Evolutionary conservation across 768 basidiomycete species (phyloP).

Genomic region (Hemileccinum rubropunctum): DNA sequence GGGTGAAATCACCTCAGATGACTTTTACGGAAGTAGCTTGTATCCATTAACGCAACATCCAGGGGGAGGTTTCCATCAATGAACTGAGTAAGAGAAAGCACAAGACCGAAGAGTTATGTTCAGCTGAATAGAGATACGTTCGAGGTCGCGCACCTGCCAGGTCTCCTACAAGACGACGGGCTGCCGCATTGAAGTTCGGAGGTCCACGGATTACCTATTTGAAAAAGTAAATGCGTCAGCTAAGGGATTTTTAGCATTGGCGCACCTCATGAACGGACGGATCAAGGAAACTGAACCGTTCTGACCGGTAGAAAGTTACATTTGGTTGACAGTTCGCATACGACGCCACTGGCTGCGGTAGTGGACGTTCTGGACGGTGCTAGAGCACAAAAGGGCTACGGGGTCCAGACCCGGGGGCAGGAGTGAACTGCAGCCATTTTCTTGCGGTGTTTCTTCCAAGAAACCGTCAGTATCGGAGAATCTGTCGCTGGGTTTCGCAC

Average conservation of each 20-base stretch:
- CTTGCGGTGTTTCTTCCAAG: conserved; percentile 3
- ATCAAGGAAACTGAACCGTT: not conserved
- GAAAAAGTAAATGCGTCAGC: not conserved
- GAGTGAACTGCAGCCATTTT: not conserved
- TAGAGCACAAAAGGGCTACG: not conserved
- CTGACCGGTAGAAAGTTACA: not conserved
- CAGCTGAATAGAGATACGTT: not conserved
- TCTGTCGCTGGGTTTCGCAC: conserved; percentile 20
- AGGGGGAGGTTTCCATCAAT: not conserved
- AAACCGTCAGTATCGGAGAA: conserved; percentile 18
- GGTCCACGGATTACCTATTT: not conserved
- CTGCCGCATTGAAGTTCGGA: not conserved
- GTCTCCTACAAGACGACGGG: not conserved
- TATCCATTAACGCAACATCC: not conserved
- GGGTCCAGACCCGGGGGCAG: not conserved
- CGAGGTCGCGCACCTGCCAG: not conserved
- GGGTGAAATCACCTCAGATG: not conserved
- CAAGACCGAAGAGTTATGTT: not conserved
- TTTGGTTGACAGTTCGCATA: not conserved
- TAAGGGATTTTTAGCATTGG: not conserved
- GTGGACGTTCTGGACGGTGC: conserved; percentile 1
- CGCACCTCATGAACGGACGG: not conserved
- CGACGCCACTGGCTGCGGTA: conserved; percentile 1
- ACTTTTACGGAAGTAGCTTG: not conserved
- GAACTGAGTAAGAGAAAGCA: not conserved